A percentile compares a stretch with the other conserved stretches of the same genome.
These are phyloP conservation scores for Aquilaria yunnanensis DNA, from an alignment of 345 rosid genomes.

Conservation along the genomic window DNA sequence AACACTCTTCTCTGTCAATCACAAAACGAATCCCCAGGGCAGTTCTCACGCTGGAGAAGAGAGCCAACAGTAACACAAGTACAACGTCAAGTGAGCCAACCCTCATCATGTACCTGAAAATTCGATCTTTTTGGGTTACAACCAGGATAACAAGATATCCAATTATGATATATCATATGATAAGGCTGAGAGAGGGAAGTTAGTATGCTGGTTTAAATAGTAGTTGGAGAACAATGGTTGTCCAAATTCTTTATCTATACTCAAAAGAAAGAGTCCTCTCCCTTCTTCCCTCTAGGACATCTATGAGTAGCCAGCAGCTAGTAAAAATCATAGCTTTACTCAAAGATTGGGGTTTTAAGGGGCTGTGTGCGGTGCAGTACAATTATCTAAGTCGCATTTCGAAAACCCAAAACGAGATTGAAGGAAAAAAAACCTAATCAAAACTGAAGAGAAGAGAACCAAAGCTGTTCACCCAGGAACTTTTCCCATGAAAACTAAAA, in stretches of 20 bases:
- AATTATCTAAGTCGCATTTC: no score
- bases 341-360: not conserved
- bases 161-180: not conserved
- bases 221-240: not conserved
- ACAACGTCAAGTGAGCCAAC: slow-evolving; percentile 17
- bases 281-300: not conserved
- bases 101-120: slow-evolving; percentile 23
- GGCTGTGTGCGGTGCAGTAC: no score
- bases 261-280: not conserved
- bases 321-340: not conserved
- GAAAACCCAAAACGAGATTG: no score
- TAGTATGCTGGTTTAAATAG: no score
- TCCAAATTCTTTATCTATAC: not conserved
- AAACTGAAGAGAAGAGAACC: not conserved
- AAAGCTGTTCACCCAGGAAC: not conserved
- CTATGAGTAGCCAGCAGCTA: not conserved
- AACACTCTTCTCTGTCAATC: slow-evolving; percentile 62
- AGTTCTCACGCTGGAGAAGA: slow-evolving; percentile 19
- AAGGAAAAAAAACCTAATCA: not conserved
- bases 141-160: not conserved
- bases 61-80: slow-evolving; percentile 25
- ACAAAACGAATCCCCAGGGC: slow-evolving; percentile 51
- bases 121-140: slow-evolving; percentile 10
- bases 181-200: not conserved
- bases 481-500: not conserved